Conservation (phyloP, 2,329 filamentous ascomycete genomes). For the Aspergillus novofumigatus region DNA sequence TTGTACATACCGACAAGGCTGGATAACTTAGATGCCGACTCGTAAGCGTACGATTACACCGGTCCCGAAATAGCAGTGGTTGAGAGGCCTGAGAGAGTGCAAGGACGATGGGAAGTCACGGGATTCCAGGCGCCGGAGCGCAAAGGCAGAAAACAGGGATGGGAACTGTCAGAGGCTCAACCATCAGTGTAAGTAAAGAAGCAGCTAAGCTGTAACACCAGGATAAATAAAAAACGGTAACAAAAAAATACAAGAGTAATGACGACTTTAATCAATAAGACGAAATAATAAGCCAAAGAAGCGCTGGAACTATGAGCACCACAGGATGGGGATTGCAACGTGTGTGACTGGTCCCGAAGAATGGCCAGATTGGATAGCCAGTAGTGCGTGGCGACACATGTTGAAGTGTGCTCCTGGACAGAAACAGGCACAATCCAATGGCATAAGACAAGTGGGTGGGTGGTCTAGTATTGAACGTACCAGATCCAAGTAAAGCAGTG, state of each 20-base stretch:
- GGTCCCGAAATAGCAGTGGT: slow-evolving; percentile 37
- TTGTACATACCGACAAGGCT: slow-evolving; percentile 41
- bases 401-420: slow-evolving; percentile 16
- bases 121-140: slow-evolving; percentile 17
- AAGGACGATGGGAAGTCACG: slow-evolving; percentile 22
- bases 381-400: slow-evolving; percentile 27
- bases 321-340: slow-evolving; percentile 9
- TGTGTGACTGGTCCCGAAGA: slow-evolving; percentile 20
- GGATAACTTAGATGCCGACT: slow-evolving; percentile 37
- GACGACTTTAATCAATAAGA: slow-evolving; percentile 1
- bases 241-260: slow-evolving; percentile 1
- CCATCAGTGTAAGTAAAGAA: neutral
- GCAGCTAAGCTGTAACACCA: neutral
- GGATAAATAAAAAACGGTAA: neutral
- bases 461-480: slow-evolving; percentile 17
- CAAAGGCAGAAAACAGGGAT: slow-evolving; percentile 10
- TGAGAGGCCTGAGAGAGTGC: slow-evolving; percentile 22
- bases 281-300: slow-evolving; percentile 5
- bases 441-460: slow-evolving; percentile 14
- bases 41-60: slow-evolving; percentile 34
- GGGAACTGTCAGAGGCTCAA: neutral
- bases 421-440: slow-evolving; percentile 10
- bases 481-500: slow-evolving; percentile 18
- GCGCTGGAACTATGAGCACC: slow-evolving; percentile 10
- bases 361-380: slow-evolving; percentile 15